Evolutionary conservation across 2,329 filamentous ascomycete genomes (phyloP), one percentile per base, ranked within the genome.

Genomic region (Rhynchosporium graminicola): DNA sequence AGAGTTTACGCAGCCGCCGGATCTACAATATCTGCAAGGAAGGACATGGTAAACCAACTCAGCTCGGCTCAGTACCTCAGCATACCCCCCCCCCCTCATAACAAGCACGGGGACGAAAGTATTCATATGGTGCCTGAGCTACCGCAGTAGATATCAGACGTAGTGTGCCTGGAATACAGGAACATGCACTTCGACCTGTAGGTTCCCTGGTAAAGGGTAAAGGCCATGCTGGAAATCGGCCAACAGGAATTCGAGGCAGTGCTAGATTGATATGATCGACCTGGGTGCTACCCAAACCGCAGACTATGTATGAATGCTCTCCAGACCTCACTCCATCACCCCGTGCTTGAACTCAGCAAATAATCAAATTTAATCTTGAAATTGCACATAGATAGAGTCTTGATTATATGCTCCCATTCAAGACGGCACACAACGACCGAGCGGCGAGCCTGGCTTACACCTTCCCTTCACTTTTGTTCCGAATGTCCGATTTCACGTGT

Each of bases 401-500:
- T 20, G 13, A 42, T 42, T 6, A 33, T 28, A 20, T 1, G 20
- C 28, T 40, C 50, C 36, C 15, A 15, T 20, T 42, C 12, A 15
- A 40, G 10, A 54, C 10, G 12, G 20, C 13, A 54, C 20, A 2
- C 12, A 33, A 42, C 4, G 2, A 54, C 36, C 7, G 20, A 40
- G 28, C 33, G 3, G 4, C 8, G 13, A 40, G 6, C n/a, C 36
- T 40, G n/a, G 33, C 20, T 54, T 10, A 20, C 20, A 20, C 20
- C 20, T 20, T 20, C 20, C 20, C 20, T 20, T 20, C 20, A 20
- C 20, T 20, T 20, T 20, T 20, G 20, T 20, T 58, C 56, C 56
- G 56, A 20, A 40, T 58, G 46, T 43, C 56, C 56, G 56, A 58
- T 8, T 13, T 9, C 45, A 58, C 56, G 56, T 58, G 56, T 58